Conservation (phyloP, 2,329 filamentous ascomycete species). For the Ophiocordyceps camponoti-saundersi region DNA sequence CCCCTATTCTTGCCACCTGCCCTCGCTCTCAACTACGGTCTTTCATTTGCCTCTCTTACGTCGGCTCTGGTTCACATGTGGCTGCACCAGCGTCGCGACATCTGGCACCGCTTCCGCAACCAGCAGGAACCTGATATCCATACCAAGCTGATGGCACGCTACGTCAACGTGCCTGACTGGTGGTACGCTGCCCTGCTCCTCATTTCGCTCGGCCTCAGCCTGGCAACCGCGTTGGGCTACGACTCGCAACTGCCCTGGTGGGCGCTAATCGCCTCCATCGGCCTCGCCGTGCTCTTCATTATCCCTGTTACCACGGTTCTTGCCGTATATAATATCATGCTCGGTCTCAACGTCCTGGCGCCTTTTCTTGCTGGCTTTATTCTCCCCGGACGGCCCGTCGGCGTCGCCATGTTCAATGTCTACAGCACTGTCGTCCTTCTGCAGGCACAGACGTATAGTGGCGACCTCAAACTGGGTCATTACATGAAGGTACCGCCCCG, state of each 20-base stretch:
- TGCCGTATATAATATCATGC: constrained; percentile 18
- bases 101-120: constrained; percentile 25
- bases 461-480: constrained; percentile 31
- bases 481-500: constrained; percentile 31
- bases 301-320: constrained; percentile 12
- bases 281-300: constrained; percentile 9
- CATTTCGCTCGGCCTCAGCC: constrained; percentile 14
- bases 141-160: constrained; percentile 15
- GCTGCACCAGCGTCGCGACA: constrained; percentile 23
- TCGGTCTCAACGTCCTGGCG: constrained; percentile 22
- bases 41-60: constrained; percentile 30
- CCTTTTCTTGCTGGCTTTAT: constrained; percentile 15
- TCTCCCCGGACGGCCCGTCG: constrained; percentile 8
- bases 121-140: constrained; percentile 22
- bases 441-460: constrained; percentile 26
- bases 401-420: constrained; percentile 11
- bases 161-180: constrained; percentile 20
- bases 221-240: constrained; percentile 10
- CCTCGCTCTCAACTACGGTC: constrained; percentile 20
- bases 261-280: constrained; percentile 11
- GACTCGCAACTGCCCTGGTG: constrained; percentile 12
- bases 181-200: constrained; percentile 19
- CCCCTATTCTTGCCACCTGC: constrained; percentile 33
- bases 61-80: constrained; percentile 20
- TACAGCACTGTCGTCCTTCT: constrained; percentile 12